Evolutionary conservation across 176 grass and related monocot genomes (phyloP).

Genomic region (Oryza rufipogon): DNA sequence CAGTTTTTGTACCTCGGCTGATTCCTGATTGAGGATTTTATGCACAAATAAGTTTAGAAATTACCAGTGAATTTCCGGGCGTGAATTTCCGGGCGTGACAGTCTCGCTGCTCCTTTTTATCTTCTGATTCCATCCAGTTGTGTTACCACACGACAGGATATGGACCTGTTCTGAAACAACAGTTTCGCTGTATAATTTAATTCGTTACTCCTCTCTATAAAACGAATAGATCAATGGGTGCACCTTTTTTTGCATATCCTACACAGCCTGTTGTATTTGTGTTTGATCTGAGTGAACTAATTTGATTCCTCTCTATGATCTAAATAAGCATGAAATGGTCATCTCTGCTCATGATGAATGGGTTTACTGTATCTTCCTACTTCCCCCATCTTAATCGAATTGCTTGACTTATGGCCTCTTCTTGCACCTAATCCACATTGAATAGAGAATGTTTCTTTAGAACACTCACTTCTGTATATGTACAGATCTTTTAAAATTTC

Average conservation of each 20-base stretch:
- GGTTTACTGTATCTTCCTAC: neutral
- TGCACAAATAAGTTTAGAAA: too few relatives aligned
- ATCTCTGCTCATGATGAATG: slow-evolving; percentile 17
- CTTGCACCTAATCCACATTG: slow-evolving; percentile 28
- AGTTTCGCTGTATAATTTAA: slow-evolving; percentile 5
- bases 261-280: slow-evolving; percentile 4
- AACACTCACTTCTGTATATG: neutral
- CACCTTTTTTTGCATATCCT: neutral
- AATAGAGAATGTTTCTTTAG: slow-evolving; percentile 3
- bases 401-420: slow-evolving; percentile 13
- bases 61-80: too few relatives aligned
- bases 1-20: too few relatives aligned
- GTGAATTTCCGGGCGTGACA: neutral
- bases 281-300: slow-evolving; percentile 34
- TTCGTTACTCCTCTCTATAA: slow-evolving; percentile 15
- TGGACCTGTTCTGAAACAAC: slow-evolving; percentile 15
- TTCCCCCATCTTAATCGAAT: slow-evolving; percentile 23
- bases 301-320: slow-evolving; percentile 24
- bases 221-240: slow-evolving; percentile 22
- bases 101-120: slow-evolving; percentile 26
- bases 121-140: slow-evolving; percentile 27
- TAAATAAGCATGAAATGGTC: neutral
- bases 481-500: neutral
- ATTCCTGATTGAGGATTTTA: too few relatives aligned
- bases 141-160: slow-evolving; percentile 10